Base-by-base conservation (phyloP, 139 green algal genomes). In the Tetradesmus lagerheimii region DNA sequence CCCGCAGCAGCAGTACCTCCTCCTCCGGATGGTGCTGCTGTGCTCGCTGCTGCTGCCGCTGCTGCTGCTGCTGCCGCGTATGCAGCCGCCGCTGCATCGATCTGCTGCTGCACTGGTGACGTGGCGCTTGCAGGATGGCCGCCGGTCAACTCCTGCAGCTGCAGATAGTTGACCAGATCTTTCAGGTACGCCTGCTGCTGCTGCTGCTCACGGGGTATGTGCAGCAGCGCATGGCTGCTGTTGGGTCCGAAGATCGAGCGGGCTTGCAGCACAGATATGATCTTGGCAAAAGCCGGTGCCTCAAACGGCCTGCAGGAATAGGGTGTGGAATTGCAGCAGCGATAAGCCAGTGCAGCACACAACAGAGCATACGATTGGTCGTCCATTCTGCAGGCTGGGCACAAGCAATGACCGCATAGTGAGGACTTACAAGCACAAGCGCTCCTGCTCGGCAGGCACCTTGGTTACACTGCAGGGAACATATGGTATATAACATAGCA, bases 291-390 rank as follows among this genome's bases (percentile, higher is more conserved):
- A 0, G 79, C 79, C 15, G 23, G 4, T 6, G 79, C 27, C 1
- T 85, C 79, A 67, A 67, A 85, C 5, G 79, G 79, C 41, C 79
- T 85, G 79, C 35, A 66, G 53, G 12, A 25, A 66, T 66, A 23
- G 25, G 6, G n/a, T n/a, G n/a, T n/a, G n/a, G n/a, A n/a, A n/a
- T n/a, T n/a, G n/a, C n/a, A n/a, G n/a, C n/a, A n/a, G n/a, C n/a
- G n/a, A n/a, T n/a, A n/a, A n/a, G 45, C 14, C 11, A 64, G 15
- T 27, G 50, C 20, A 71, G 57, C 57, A 67, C 37, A 64, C 20
- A 57, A 15, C 39, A 66, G 4, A 5, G 25, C 0, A 2, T 39
- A 25, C n/a, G 16, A 8, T 25, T 1, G 71, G 0, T 41, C 0
- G 1, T 23, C 14, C 27, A 31, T 82, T n/a, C n/a, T n/a, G n/a